Percentiles rank a stretch among this genome's conserved stretches.
These are phyloP conservation scores for Areca catechu DNA, from an alignment of 176 grass and related monocot genomes.

Conservation along the genomic window DNA sequence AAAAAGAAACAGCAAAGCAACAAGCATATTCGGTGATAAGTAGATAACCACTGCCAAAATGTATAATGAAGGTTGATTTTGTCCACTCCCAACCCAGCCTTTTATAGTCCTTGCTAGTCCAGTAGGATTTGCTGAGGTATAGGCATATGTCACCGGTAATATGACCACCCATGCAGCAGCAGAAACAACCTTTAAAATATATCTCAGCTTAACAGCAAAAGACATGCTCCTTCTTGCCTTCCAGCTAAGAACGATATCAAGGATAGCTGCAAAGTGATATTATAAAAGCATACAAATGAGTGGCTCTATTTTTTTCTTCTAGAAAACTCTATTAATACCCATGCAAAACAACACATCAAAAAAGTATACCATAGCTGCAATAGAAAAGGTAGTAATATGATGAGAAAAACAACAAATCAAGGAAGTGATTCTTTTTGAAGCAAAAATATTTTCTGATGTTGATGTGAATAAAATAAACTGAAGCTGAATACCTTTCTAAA, in stretches of 20 bases:
- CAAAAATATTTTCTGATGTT: too few relatives aligned
- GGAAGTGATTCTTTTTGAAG: too few relatives aligned
- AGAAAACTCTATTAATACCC: too few relatives aligned
- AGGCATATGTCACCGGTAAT: conserved; percentile 78
- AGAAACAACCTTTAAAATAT: conserved; percentile 63
- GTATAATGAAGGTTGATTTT: conserved; percentile 59
- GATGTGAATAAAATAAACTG: too few relatives aligned
- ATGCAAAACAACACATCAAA: too few relatives aligned
- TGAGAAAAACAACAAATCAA: too few relatives aligned
- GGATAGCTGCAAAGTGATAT: conserved; percentile 52
- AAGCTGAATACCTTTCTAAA: too few relatives aligned
- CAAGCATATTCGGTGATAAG: conserved; percentile 65
- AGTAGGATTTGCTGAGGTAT: conserved; percentile 57
- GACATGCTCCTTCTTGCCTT: conserved; percentile 87
- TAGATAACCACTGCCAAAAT: conserved; percentile 63
- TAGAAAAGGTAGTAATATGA: too few relatives aligned
- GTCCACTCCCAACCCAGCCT: conserved; percentile 71
- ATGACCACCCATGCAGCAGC: conserved; percentile 71
- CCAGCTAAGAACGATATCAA: conserved; percentile 75
- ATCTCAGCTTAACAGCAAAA: conserved; percentile 76
- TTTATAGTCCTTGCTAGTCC: conserved; percentile 67
- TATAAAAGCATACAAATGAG: conserved; percentile 7
- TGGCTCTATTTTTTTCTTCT: too few relatives aligned
- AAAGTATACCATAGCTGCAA: too few relatives aligned
- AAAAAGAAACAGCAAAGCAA: conserved; percentile 57